A percentile compares a stretch with the other conserved stretches of the same genome.
phyloP scores from a whole-genome alignment of 352 stramenopile species.

The Elongisporangium prolatum region DNA sequence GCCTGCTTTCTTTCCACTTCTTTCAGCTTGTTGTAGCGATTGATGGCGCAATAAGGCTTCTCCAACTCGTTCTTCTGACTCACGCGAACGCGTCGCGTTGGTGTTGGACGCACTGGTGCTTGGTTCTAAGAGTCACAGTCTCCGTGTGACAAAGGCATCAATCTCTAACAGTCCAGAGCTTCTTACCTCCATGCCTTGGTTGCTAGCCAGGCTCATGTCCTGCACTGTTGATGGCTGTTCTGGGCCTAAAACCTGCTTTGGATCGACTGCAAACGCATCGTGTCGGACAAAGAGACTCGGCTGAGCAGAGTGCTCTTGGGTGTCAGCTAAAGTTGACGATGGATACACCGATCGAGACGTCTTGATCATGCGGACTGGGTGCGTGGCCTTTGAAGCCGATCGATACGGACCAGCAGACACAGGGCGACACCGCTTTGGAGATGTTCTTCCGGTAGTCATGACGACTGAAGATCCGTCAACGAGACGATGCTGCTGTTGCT shows the following conservation, averaged over 20 bases:
- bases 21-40: constrained; percentile 46
- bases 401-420: constrained; percentile 56
- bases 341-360: constrained; percentile 54
- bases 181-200: background rate
- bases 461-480: constrained; percentile 12
- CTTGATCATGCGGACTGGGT: constrained; percentile 32
- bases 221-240: background rate
- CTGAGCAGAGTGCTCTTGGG: background rate
- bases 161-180: background rate
- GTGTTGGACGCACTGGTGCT: background rate
- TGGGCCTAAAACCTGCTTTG: background rate
- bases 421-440: constrained; percentile 56
- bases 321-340: constrained; percentile 9
- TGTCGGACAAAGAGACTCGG: background rate
- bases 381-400: constrained; percentile 21
- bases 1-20: constrained; percentile 16
- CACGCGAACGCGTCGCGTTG: constrained; percentile 38
- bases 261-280: background rate
- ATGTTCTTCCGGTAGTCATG: constrained; percentile 39
- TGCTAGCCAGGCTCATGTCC: background rate
- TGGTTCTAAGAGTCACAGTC: background rate
- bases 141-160: too few relatives aligned
- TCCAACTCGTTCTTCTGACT: constrained; percentile 56
- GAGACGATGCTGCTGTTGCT: constrained; percentile 15
- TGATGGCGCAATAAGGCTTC: constrained; percentile 65